These are phyloP conservation scores for Huntiella decipiens DNA, from an alignment of 2,329 filamentous ascomycete genomes.

Conservation along the genomic window DNA sequence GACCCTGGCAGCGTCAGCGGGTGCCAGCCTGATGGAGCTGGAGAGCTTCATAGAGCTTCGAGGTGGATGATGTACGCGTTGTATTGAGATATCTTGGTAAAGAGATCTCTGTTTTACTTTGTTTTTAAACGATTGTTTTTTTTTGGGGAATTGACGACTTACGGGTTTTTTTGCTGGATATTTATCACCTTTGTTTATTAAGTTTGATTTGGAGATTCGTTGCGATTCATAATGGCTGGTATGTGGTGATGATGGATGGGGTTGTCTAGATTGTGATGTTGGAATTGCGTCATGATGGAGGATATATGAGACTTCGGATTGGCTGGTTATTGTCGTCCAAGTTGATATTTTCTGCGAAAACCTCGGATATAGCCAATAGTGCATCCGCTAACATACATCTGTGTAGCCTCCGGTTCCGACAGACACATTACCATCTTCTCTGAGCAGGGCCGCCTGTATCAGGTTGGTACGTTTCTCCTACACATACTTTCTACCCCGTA, in stretches of 20 bases:
- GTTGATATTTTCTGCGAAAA: too few relatives aligned
- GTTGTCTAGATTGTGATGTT: background rate
- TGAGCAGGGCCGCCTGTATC: conserved; percentile 91
- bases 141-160: background rate
- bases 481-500: too few relatives aligned
- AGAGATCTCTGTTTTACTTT: background rate
- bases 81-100: too few relatives aligned
- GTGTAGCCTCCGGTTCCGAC: conserved; percentile 53
- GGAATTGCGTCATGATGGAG: too few relatives aligned
- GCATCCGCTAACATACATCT: conserved; percentile 14
- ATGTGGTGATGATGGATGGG: background rate
- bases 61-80: background rate
- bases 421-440: conserved; percentile 99
- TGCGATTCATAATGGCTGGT: conserved; percentile 10
- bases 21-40: background rate
- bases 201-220: background rate
- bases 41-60: background rate
- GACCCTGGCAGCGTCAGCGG: too few relatives aligned
- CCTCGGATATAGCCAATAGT: too few relatives aligned
- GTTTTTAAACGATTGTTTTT: background rate
- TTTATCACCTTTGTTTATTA: background rate
- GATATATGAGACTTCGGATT: too few relatives aligned
- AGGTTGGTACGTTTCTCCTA: conserved; percentile 68
- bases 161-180: background rate
- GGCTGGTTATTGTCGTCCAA: too few relatives aligned